Evolutionary conservation across 768 basidiomycete species (phyloP).

Genomic region (Cyathus striatus): DNA sequence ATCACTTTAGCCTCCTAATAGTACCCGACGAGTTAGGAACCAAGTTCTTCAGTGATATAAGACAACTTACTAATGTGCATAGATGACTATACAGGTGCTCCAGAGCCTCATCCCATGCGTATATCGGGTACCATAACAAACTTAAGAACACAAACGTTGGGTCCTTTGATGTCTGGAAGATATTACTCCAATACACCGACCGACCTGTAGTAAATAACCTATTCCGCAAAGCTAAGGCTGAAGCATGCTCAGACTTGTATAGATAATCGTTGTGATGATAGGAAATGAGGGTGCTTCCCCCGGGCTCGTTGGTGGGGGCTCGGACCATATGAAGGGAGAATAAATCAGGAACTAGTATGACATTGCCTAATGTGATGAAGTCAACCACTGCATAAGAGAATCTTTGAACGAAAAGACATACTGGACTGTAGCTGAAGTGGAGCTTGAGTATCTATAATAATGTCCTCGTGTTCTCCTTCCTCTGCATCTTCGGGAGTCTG

Average conservation of each 20-base stretch:
- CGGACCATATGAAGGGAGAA: constrained; percentile 54
- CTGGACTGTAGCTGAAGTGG: constrained; percentile 37
- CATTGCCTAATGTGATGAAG: constrained; percentile 16
- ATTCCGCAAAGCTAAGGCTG: constrained; percentile 26
- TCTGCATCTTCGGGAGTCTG: constrained; percentile 7
- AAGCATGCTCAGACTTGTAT: constrained; percentile 22
- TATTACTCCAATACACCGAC: constrained; percentile 41
- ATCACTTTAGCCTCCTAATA: constrained; percentile 42
- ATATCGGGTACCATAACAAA: constrained; percentile 54
- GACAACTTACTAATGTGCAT: constrained; percentile 32
- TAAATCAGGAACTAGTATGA: constrained; percentile 38
- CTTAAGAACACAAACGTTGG: constrained; percentile 52
- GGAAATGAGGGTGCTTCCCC: constrained; percentile 42
- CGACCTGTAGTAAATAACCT: constrained; percentile 32
- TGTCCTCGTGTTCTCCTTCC: constrained; percentile 11
- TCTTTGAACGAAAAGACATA: constrained; percentile 9
- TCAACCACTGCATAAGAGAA: background rate
- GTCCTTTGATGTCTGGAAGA: constrained; percentile 35
- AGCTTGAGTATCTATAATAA: constrained; percentile 47
- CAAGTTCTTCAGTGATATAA: background rate
- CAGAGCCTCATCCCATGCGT: constrained; percentile 57
- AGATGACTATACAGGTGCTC: constrained; percentile 49
- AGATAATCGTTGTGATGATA: no score
- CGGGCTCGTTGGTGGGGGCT: constrained; percentile 12
- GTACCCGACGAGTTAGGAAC: background rate